These are phyloP conservation scores for Conticribra guillardii DNA, from an alignment of 108 stramenopile genomes.

Conservation along the genomic window DNA sequence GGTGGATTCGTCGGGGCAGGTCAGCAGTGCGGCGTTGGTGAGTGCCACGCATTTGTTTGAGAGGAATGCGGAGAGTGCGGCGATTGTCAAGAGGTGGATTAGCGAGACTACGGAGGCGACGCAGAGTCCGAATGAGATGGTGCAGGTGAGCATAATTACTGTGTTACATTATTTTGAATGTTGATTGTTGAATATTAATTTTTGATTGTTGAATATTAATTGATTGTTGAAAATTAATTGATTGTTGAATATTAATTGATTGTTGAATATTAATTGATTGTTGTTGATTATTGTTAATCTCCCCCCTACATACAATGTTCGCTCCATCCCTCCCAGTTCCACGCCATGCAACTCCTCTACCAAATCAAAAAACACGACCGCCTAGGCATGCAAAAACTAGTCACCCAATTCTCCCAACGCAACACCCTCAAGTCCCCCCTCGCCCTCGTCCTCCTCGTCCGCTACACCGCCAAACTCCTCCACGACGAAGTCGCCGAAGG, in stretches of 20 bases:
- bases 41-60: conserved; percentile 85
- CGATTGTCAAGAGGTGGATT: conserved; percentile 93
- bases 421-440: conserved; percentile 92
- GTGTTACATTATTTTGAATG: background rate
- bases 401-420: conserved; percentile 88
- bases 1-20: conserved; percentile 95
- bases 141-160: conserved; percentile 82
- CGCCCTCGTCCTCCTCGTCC: conserved; percentile 93
- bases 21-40: conserved; percentile 95
- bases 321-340: conserved; percentile 63
- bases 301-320: conserved; percentile 1
- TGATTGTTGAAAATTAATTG: background rate
- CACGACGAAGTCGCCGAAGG: conserved; percentile 82
- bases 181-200: background rate
- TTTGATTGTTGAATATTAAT: background rate
- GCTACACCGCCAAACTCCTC: conserved; percentile 93
- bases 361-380: conserved; percentile 97
- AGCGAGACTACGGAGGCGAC: conserved; percentile 95
- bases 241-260: background rate
- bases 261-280: background rate
- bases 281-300: conserved; percentile 1
- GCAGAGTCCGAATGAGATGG: conserved; percentile 94
- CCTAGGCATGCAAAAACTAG: conserved; percentile 96
- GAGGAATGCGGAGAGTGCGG: conserved; percentile 73
- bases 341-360: conserved; percentile 99